A percentile compares a stretch with the other conserved stretches of the same genome.
Conservation (phyloP, 2,329 filamentous ascomycete species). For the Pseudovirgaria hyperparasitica region DNA sequence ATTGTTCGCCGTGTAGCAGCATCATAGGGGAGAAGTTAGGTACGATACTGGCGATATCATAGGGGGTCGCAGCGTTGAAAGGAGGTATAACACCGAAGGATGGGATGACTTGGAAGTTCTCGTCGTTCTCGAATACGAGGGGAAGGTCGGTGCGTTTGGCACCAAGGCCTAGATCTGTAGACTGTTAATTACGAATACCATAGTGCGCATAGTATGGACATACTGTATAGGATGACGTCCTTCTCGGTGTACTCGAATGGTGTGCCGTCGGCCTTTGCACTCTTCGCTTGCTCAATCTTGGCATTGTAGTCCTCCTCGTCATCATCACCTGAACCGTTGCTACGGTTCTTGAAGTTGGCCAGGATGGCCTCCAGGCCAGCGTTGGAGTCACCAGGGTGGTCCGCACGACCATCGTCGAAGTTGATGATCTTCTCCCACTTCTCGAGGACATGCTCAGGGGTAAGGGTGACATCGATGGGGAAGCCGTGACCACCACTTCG, state of each 20-base stretch:
- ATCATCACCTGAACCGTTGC: constrained; percentile 25
- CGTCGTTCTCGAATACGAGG: constrained; percentile 79
- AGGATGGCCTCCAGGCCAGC: constrained; percentile 69
- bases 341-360: constrained; percentile 75
- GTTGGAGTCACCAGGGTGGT: constrained; percentile 69
- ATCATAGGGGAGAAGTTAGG: constrained; percentile 98
- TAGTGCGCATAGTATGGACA: constrained; percentile 6
- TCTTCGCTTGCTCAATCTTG: constrained; percentile 65
- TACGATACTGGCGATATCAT: constrained; percentile 67
- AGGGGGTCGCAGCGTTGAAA: constrained; percentile 73
- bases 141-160: constrained; percentile 81
- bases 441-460: constrained; percentile 70
- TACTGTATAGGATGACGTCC: constrained; percentile 81
- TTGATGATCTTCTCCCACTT: constrained; percentile 55
- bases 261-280: constrained; percentile 57
- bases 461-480: constrained; percentile 65
- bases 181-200: constrained; percentile 8
- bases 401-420: constrained; percentile 78
- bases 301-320: constrained; percentile 49
- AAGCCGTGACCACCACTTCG: constrained; percentile 80
- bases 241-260: constrained; percentile 74
- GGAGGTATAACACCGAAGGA: constrained; percentile 96
- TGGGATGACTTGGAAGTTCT: constrained; percentile 86
- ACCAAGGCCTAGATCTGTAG: constrained; percentile 64
- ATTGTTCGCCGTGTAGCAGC: constrained; percentile 97